phyloP scores from a whole-genome alignment of 2,329 filamentous ascomycete genomes.

The Hypoxylon sp. region DNA sequence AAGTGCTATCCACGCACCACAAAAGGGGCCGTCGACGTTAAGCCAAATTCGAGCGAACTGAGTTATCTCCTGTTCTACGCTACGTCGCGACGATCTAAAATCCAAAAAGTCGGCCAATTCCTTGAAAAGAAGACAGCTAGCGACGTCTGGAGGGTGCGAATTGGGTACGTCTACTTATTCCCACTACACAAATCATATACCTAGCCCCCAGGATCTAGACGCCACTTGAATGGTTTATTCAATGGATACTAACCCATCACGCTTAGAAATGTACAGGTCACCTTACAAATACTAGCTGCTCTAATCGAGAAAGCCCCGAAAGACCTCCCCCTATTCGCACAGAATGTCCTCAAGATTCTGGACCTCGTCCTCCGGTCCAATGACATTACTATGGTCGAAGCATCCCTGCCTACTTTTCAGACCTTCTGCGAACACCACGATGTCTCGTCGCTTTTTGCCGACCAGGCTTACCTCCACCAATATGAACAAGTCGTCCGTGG shows the following conservation, averaged over 20 bases:
- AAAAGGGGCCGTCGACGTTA: constrained; percentile 92
- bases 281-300: constrained; percentile 90
- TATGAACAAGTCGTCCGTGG: constrained; percentile 86
- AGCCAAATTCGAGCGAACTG: constrained; percentile 95
- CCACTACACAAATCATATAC: constrained; percentile 8
- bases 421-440: constrained; percentile 93
- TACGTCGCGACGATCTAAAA: constrained; percentile 92
- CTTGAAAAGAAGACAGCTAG: constrained; percentile 93
- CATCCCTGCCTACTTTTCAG: constrained; percentile 87
- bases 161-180: constrained; percentile 73
- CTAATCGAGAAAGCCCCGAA: constrained; percentile 94
- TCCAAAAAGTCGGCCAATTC: constrained; percentile 95
- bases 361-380: constrained; percentile 85
- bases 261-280: constrained; percentile 89
- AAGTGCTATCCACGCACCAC: constrained; percentile 96
- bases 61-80: constrained; percentile 98
- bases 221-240: neutral
- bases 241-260: constrained; percentile 25
- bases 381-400: constrained; percentile 94
- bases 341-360: constrained; percentile 87
- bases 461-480: constrained; percentile 84
- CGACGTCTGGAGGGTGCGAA: constrained; percentile 90
- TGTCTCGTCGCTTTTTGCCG: constrained; percentile 84
- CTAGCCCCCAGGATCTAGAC: constrained; percentile 4
- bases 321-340: constrained; percentile 90